Evolutionary conservation across 306 rosid genomes (phyloP).

Genomic region (Fragaria ananassa): DNA sequence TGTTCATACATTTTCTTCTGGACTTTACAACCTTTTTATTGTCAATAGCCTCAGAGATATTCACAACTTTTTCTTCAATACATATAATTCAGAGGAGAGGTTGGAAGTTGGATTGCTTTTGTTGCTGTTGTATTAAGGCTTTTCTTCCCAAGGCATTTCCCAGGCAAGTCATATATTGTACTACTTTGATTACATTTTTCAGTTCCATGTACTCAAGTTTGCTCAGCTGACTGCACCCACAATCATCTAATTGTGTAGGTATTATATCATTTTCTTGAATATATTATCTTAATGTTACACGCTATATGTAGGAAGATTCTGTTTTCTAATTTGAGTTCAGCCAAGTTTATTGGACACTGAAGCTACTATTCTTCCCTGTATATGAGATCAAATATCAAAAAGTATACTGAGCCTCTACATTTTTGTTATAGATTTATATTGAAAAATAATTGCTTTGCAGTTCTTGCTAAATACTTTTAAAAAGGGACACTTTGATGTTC

Average conservation of each 20-base stretch:
- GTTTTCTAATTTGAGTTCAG: no score
- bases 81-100: slow-evolving; percentile 52
- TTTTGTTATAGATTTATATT: no score
- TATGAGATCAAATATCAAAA: no score
- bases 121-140: slow-evolving; percentile 72
- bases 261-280: not conserved
- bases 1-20: not conserved
- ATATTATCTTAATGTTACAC: no score
- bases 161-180: slow-evolving; percentile 32
- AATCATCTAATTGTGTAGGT: not conserved
- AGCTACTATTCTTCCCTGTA: no score
- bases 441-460: no score
- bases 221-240: not conserved
- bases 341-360: no score
- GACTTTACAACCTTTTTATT: not conserved
- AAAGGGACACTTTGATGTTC: no score
- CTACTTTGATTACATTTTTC: not conserved
- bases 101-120: slow-evolving; percentile 81
- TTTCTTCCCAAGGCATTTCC: slow-evolving; percentile 79
- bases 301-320: no score
- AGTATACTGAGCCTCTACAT: no score
- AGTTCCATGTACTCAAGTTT: not conserved
- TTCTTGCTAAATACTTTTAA: no score
- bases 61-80: slow-evolving; percentile 9
- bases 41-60: not conserved